Evolutionary conservation across 83 land plant genomes (phyloP).

Genomic region (Diphasiastrum complanatum): DNA sequence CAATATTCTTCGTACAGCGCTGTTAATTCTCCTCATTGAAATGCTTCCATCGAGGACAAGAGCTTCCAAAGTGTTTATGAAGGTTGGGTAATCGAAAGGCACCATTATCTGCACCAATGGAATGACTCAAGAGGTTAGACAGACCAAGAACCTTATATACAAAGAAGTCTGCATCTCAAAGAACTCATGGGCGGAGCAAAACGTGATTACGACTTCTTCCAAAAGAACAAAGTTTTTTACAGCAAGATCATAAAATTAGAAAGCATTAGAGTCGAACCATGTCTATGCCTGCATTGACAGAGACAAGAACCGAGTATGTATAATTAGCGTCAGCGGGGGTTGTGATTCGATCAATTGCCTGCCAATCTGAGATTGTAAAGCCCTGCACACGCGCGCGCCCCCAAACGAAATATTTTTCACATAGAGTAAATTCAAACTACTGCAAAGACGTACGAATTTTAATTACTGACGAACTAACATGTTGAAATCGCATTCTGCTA

Average conservation of each 20-base stretch:
- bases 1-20: conserved; percentile 55
- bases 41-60: conserved; percentile 36
- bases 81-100: conserved; percentile 38
- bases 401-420: no score
- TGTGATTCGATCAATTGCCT: conserved; percentile 57
- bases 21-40: conserved; percentile 50
- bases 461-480: no score
- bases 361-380: conserved; percentile 62
- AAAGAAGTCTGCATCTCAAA: no score
- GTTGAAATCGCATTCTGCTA: conserved; percentile 3
- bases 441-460: no score
- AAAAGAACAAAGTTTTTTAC: no score
- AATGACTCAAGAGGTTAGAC: no score
- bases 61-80: conserved; percentile 25
- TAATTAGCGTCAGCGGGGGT: conserved; percentile 48
- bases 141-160: no score
- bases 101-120: conserved; percentile 44
- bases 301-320: conserved; percentile 42
- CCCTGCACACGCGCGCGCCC: conserved; percentile 52
- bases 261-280: conserved; percentile 35
- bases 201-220: no score
- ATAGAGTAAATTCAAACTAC: no score
- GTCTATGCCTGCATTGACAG: conserved; percentile 54
- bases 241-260: background rate
- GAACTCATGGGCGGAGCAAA: no score